Base-by-base conservation (phyloP, 2,329 filamentous ascomycete genomes). In the Xylaria digitata region DNA sequence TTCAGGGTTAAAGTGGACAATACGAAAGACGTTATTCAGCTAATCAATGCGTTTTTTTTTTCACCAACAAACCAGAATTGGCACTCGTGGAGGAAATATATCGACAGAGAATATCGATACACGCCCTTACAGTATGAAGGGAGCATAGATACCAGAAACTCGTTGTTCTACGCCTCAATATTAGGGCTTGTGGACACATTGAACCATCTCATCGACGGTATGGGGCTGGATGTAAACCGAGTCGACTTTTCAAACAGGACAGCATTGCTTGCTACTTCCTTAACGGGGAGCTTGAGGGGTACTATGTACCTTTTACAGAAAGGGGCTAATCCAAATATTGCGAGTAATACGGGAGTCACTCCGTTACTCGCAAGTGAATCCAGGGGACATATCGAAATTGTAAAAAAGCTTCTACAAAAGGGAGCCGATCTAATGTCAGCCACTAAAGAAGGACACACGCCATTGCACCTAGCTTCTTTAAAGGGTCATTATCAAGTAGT, bases 11-110 rank as follows among this genome's bases (percentile, higher is more conserved):
- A n/a, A 15, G 13, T 34, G 0, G 7, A 3, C 21, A 45, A 63
- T 34, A 59, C 59, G 1, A 8, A 58, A 11, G 48, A 59, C 1
- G 7, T 50, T 37, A 2, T 59, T 4, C 11, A n/a, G 7, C 46
- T 34, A 1, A 37, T 70, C 6, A 70, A 64, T 37, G 3, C 21
- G 3, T 63, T 71, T 42, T 68, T 71, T 42, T 68, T 71, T 15
- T n/a, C 13, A 0, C 61, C 57, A 4, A 1, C n/a, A 1, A 70
- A 67, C 43, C 3, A 13, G 8, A 62, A 30, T 0, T 69, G 63
- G 63, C 45, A 66, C n/a, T 30, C 15, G 3, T 70, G 63, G 63
- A 52, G 56, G 54, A 53, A 43, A 40, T 2, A 46, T 6, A 64
- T 26, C 26, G 26, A 26, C 26, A 26, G 5, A 26, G 26, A 26